Conservation (phyloP, 164 flowering plant species). For the Akebia trifoliata region DNA sequence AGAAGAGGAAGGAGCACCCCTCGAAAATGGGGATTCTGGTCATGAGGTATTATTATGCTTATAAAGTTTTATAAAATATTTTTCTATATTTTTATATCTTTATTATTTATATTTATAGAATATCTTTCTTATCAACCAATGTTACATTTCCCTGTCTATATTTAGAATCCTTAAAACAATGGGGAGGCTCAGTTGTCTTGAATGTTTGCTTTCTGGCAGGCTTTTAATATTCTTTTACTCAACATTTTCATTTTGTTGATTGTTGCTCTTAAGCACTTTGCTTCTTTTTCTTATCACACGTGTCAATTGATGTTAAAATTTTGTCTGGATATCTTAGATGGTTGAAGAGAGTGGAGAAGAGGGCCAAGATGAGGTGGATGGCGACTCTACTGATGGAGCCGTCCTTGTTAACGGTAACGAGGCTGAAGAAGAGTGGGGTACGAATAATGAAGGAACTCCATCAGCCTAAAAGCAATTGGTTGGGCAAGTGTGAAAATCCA, state of each 20-base stretch:
- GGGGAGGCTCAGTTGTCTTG: not conserved
- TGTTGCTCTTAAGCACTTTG: no score
- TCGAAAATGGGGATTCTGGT: conserved; percentile 48
- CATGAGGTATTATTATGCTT: conserved; percentile 45
- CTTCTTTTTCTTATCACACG: no score
- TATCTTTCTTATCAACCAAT: not conserved
- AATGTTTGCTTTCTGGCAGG: no score
- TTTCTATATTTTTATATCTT: no score
- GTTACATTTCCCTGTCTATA: not conserved
- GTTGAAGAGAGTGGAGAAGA: conserved; percentile 56
- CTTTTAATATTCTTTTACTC: no score
- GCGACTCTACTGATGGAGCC: conserved; percentile 74
- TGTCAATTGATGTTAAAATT: no score
- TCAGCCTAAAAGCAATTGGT: conserved; percentile 83
- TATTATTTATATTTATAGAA: no score
- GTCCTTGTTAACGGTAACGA: conserved; percentile 79
- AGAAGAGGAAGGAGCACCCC: conserved; percentile 28
- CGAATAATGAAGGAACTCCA: conserved; percentile 89
- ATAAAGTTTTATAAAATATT: no score
- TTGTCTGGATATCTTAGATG: conserved; percentile 16
- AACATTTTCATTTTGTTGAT: no score
- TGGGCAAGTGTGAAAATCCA: conserved; percentile 75
- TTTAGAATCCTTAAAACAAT: not conserved
- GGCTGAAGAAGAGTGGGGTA: conserved; percentile 85
- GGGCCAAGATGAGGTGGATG: conserved; percentile 64